Base-by-base conservation (phyloP, 139 green algal species). In the Edaphochlamys debaryana region DNA sequence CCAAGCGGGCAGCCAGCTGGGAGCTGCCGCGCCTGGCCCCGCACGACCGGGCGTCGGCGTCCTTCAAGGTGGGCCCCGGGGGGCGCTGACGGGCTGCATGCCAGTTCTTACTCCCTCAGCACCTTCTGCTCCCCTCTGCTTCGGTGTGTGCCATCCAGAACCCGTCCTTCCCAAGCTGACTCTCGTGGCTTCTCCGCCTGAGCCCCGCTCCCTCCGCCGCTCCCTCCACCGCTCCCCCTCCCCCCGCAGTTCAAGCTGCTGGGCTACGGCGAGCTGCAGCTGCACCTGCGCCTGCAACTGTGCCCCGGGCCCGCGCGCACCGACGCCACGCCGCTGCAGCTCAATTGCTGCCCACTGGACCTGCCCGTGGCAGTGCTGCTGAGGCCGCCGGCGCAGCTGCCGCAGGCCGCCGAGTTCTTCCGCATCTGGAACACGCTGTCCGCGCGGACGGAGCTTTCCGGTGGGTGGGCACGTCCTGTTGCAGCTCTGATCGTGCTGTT, bases 401-500 rank as follows among this genome's bases (percentile, higher is more conserved):
- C 36, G 36, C 40, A 40, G 23, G 32, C 63, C 4, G 63, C 70
- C 29, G 79, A 79, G 3, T 89, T 89, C 71, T 89, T 87, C 85
- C 68, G 75, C 50, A 40, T 27, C 1, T 89, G 85, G 85, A 68
- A 66, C 22, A 66, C 54, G 4, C 79, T 89, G 67, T 79, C 85
- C 6, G 79, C 68, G 11, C 78, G 85, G 30, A 32, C 64, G 0
- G 86, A 92, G 86, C 80, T 92, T 15, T 81, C 88, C 58, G 89
- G 85, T 89, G 63, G 0, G 66, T 69, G 32, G 1, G 64, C 8
- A 15, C 25, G 32, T 48, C 32, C 32, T 9, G 40, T 29, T 22
- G 69, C 29, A 27, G 37, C 25, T 38, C n/a, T n/a, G n/a, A n/a
- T n/a, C n/a, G n/a, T n/a, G n/a, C n/a, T n/a, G n/a, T n/a, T n/a